phyloP scores from a whole-genome alignment of 2,329 filamentous ascomycete genomes.

The Xylaria sp. region DNA sequence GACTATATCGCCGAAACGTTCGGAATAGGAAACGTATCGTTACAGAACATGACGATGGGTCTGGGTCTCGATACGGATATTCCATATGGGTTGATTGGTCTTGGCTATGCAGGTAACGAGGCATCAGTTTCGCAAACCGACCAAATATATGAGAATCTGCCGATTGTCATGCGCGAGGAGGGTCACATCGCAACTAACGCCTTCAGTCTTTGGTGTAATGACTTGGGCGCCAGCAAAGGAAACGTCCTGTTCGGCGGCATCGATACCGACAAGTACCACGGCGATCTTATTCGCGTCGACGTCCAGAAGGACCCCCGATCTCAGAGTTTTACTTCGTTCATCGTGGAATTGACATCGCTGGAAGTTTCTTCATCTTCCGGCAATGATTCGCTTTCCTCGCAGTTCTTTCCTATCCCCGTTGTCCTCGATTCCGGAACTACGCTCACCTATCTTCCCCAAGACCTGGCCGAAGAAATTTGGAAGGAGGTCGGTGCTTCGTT shows the following conservation, averaged over 20 bases:
- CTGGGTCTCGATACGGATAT: conserved; percentile 51
- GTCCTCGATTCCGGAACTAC: conserved; percentile 74
- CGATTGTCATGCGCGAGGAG: conserved; percentile 57
- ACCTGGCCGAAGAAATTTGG: conserved; percentile 51
- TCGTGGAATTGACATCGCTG: conserved; percentile 45
- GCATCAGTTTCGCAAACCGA: conserved; percentile 36
- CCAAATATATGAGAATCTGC: conserved; percentile 52
- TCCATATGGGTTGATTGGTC: conserved; percentile 52
- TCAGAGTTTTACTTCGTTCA: conserved; percentile 40
- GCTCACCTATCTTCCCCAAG: conserved; percentile 61
- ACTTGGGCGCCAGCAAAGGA: conserved; percentile 56
- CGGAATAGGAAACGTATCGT: conserved; percentile 44
- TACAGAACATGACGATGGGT: conserved; percentile 56
- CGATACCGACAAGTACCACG: conserved; percentile 67
- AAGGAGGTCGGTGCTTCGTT: conserved; percentile 50
- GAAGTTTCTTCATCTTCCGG: conserved; percentile 45
- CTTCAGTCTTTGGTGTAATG: conserved; percentile 66
- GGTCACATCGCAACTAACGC: conserved; percentile 61
- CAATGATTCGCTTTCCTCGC: conserved; percentile 40
- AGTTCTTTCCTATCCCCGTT: conserved; percentile 48
- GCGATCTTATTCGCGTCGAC: conserved; percentile 56
- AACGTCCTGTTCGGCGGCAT: conserved; percentile 77
- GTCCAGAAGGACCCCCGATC: conserved; percentile 45
- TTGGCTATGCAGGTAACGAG: conserved; percentile 55
- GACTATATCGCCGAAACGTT: conserved; percentile 57